These are phyloP conservation scores for Pseudomicrostroma phylloplanum DNA, from an alignment of 1,284 basidiomycete genomes.

Conservation along the genomic window DNA sequence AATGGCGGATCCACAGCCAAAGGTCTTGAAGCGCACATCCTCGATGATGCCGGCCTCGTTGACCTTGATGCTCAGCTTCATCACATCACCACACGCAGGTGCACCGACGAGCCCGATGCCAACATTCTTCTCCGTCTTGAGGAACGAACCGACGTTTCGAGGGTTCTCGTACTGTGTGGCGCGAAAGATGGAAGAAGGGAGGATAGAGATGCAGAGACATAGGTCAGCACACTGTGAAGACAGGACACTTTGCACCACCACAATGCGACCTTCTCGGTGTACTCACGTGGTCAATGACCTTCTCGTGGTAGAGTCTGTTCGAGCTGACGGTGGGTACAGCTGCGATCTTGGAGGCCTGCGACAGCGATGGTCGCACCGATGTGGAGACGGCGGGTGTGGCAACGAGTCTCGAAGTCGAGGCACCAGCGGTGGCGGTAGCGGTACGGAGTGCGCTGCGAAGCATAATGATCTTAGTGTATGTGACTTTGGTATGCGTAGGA, in stretches of 20 bases:
- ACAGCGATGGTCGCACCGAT: not conserved
- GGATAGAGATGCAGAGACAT: not conserved
- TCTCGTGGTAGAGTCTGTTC: slow-evolving; percentile 45
- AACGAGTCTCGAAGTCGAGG: slow-evolving; percentile 2
- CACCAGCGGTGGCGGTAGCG: not conserved
- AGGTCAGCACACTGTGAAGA: not conserved
- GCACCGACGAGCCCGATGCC: slow-evolving; percentile 97
- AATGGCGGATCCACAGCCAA: slow-evolving; percentile 81
- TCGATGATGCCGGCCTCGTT: slow-evolving; percentile 87
- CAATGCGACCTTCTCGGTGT: not conserved
- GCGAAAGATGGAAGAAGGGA: not conserved
- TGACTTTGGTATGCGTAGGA: not conserved
- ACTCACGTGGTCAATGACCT: slow-evolving; percentile 45
- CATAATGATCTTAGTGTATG: not conserved
- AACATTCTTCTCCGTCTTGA: slow-evolving; percentile 82
- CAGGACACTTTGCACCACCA: not conserved
- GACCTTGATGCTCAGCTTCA: slow-evolving; percentile 98
- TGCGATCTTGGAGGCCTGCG: slow-evolving; percentile 12
- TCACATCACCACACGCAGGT: slow-evolving; percentile 88
- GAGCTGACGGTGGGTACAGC: slow-evolving; percentile 16
- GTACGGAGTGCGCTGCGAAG: not conserved
- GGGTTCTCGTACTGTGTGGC: slow-evolving; percentile 47
- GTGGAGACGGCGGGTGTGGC: slow-evolving; percentile 1
- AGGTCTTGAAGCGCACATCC: slow-evolving; percentile 84
- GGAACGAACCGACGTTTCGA: slow-evolving; percentile 81